A percentile compares a stretch with the other conserved stretches of the same genome.
phyloP scores from a whole-genome alignment of 306 rosid genomes.

The Vicia villosa region DNA sequence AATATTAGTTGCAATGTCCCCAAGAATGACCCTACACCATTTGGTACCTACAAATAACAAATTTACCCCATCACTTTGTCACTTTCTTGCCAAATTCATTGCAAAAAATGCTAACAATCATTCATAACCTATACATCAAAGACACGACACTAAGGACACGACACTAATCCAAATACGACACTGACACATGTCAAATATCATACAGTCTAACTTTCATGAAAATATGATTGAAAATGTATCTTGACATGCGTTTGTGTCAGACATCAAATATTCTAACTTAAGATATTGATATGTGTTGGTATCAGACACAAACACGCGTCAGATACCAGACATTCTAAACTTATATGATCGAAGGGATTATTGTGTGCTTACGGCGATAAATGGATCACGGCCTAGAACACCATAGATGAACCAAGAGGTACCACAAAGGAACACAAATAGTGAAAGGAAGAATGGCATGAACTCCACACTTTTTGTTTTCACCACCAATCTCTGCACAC shows the following conservation, averaged over 20 bases:
- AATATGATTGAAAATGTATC: no score
- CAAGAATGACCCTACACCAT: constrained; percentile 72
- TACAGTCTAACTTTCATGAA: no score
- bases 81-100: background rate
- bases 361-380: constrained; percentile 54
- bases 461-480: constrained; percentile 84
- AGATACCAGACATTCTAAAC: no score
- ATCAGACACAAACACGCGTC: no score
- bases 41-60: constrained; percentile 46
- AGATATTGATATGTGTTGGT: no score
- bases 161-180: no score
- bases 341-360: background rate
- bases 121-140: no score
- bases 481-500: constrained; percentile 70
- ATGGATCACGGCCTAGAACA: constrained; percentile 68
- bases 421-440: constrained; percentile 81
- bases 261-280: no score
- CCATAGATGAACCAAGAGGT: constrained; percentile 80
- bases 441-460: constrained; percentile 90
- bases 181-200: no score
- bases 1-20: constrained; percentile 69
- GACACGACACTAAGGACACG: no score
- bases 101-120: background rate
- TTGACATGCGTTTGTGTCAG: no score
- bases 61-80: background rate